Conservation (phyloP, 495 filamentous ascomycete species). For the Hypoxylon crocopeplum region DNA sequence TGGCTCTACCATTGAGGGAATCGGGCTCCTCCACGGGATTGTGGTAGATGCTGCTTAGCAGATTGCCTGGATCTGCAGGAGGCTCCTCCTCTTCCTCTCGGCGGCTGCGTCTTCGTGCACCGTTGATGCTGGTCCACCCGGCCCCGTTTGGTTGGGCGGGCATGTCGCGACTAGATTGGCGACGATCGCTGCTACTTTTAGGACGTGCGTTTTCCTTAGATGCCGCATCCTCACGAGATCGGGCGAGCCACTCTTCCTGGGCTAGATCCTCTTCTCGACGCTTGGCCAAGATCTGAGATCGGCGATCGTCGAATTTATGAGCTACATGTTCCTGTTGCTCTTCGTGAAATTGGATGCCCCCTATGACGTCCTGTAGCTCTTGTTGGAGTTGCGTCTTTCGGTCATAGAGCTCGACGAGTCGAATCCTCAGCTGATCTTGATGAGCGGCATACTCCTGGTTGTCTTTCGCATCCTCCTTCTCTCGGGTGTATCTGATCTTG, state of each 20-base stretch:
- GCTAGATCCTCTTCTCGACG: slow-evolving; percentile 31
- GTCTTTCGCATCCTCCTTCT: slow-evolving; percentile 23
- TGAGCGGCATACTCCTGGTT: slow-evolving; percentile 19
- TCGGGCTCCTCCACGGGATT: slow-evolving; percentile 38
- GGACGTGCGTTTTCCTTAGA: slow-evolving; percentile 22
- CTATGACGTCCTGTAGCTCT: slow-evolving; percentile 13
- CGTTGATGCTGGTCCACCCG: slow-evolving; percentile 42
- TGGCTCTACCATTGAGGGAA: slow-evolving; percentile 22
- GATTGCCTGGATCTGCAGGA: slow-evolving; percentile 36
- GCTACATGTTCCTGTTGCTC: slow-evolving; percentile 27
- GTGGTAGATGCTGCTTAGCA: slow-evolving; percentile 42
- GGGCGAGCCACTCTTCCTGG: slow-evolving; percentile 25
- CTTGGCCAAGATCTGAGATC: neutral
- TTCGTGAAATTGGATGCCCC: slow-evolving; percentile 23
- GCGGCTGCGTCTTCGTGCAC: slow-evolving; percentile 29
- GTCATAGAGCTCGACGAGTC: slow-evolving; percentile 28
- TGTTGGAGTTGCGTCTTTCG: slow-evolving; percentile 14
- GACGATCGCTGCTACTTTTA: slow-evolving; percentile 18
- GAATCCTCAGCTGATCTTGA: slow-evolving; percentile 24
- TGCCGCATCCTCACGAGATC: slow-evolving; percentile 11
- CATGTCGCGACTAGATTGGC: slow-evolving; percentile 19
- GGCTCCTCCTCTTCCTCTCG: slow-evolving; percentile 38
- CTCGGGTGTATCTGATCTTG: slow-evolving; percentile 19
- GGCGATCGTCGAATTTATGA: slow-evolving; percentile 25
- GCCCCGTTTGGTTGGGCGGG: slow-evolving; percentile 17